Percentiles rank a stretch among this genome's conserved stretches.
Evolutionary conservation across 805 yeast species (phyloP).

Genomic region (Candida schatavii): DNA sequence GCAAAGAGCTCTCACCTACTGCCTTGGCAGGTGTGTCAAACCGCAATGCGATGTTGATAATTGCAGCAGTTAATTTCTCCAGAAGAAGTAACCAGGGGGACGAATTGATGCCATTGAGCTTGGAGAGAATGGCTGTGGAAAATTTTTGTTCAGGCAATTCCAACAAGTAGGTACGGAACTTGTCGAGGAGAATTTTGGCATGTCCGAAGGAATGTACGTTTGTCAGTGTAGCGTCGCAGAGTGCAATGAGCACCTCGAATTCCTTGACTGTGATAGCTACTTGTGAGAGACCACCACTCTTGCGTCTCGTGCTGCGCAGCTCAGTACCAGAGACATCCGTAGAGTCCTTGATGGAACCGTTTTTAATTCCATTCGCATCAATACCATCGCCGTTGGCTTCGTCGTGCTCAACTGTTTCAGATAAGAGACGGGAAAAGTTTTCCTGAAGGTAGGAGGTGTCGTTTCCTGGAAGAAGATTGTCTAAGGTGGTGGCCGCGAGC

Average conservation of each 20-base stretch:
- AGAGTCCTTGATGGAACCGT: background rate
- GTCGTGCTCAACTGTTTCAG: slow-evolving; percentile 8
- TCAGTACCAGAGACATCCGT: too few species aligned
- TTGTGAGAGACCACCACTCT: slow-evolving; percentile 14
- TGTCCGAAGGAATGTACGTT: slow-evolving; percentile 28
- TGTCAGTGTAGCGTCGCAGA: slow-evolving; percentile 42
- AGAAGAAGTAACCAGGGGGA: slow-evolving; percentile 36
- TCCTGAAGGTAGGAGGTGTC: slow-evolving; percentile 10
- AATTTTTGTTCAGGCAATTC: slow-evolving; percentile 46
- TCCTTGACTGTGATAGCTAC: slow-evolving; percentile 51
- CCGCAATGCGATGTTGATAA: slow-evolving; percentile 25
- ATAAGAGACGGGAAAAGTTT: slow-evolving; percentile 20
- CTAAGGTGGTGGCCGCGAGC: slow-evolving; percentile 34
- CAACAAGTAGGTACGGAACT: slow-evolving; percentile 45
- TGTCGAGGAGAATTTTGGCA: slow-evolving; percentile 41
- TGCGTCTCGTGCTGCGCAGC: too few species aligned
- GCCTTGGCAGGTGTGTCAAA: slow-evolving; percentile 4
- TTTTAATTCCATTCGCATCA: background rate
- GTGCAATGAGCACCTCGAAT: slow-evolving; percentile 54
- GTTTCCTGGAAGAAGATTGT: slow-evolving; percentile 14
- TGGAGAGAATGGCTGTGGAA: slow-evolving; percentile 27
- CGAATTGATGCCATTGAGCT: slow-evolving; percentile 13
- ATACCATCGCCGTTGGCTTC: background rate
- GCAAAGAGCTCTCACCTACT: background rate
- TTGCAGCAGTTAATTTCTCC: slow-evolving; percentile 32